These are phyloP conservation scores for Botrytis galanthina DNA, from an alignment of 2,329 filamentous ascomycete species.

Conservation along the genomic window DNA sequence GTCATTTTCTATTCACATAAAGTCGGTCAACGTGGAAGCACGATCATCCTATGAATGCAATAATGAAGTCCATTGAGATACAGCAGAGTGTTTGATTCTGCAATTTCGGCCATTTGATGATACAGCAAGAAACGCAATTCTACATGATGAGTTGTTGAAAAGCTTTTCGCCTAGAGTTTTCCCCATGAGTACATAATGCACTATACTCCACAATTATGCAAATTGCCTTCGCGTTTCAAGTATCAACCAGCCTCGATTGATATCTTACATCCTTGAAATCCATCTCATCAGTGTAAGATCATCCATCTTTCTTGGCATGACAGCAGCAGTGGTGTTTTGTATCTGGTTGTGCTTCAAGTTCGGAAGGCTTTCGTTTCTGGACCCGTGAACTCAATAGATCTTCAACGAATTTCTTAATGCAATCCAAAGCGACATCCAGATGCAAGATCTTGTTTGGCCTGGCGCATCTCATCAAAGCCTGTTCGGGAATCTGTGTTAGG, in stretches of 20 bases:
- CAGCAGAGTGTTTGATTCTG: not conserved
- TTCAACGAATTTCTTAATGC: not conserved
- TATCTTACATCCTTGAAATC: not conserved
- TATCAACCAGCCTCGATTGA: not conserved
- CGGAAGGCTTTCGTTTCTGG: not conserved
- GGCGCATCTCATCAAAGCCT: conserved; percentile 30
- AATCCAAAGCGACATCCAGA: not conserved
- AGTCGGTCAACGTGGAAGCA: not conserved
- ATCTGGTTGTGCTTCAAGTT: not conserved
- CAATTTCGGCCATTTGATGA: not conserved
- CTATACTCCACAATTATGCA: not conserved
- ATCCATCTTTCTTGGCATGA: not conserved
- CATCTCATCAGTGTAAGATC: not conserved
- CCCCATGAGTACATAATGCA: not conserved
- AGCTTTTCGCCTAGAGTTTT: not conserved
- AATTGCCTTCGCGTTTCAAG: not conserved
- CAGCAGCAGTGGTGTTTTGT: not conserved
- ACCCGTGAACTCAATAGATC: not conserved
- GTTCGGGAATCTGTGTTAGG: conserved; percentile 32
- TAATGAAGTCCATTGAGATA: not conserved
- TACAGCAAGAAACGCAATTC: not conserved
- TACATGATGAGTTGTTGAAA: not conserved
- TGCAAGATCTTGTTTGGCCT: not conserved
- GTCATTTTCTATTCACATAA: not conserved
- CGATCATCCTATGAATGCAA: not conserved